Percentiles rank a stretch among this genome's conserved stretches.
phyloP scores from a whole-genome alignment of 352 stramenopile species.

The Globisporangium perplexum region DNA sequence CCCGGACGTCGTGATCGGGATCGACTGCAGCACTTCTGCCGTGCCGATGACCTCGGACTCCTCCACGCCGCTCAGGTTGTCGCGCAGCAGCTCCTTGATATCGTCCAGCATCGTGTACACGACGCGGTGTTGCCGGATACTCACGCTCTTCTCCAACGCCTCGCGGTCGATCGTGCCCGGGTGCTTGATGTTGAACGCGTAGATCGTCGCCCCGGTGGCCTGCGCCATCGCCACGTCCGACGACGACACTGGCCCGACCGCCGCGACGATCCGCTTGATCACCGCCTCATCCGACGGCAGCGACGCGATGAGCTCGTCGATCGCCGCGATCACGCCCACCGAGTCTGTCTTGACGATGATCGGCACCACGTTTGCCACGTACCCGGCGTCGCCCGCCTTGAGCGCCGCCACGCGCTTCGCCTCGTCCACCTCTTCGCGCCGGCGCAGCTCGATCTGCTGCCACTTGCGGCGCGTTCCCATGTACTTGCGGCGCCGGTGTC shows the following conservation, averaged over 20 bases:
- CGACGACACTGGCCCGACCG: conserved; percentile 73
- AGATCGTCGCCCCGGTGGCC: conserved; percentile 77
- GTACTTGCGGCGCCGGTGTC: conserved; percentile 42
- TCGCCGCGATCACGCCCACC: conserved; percentile 95
- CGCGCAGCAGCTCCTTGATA: conserved; percentile 71
- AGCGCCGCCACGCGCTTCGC: conserved; percentile 60
- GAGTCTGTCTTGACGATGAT: conserved; percentile 98
- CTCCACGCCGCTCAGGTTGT: conserved; percentile 58
- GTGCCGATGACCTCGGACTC: conserved; percentile 62
- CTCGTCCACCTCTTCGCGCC: conserved; percentile 60
- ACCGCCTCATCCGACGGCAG: conserved; percentile 60
- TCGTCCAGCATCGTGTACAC: conserved; percentile 89
- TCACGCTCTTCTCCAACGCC: conserved; percentile 72
- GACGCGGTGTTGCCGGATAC: conserved; percentile 68
- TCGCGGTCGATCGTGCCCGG: conserved; percentile 68
- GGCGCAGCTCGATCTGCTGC: conserved; percentile 58
- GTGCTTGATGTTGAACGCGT: conserved; percentile 88
- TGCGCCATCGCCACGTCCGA: conserved; percentile 83
- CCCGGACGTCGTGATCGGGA: conserved; percentile 76
- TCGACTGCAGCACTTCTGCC: conserved; percentile 79
- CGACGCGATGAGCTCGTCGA: conserved; percentile 75
- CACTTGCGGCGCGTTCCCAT: conserved; percentile 52
- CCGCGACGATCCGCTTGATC: conserved; percentile 82
- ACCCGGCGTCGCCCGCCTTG: conserved; percentile 69
- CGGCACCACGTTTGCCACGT: conserved; percentile 92